These are phyloP conservation scores for Paramecium pentaurelia DNA, from an alignment of 73 alveolate genomes.

Conservation along the genomic window DNA sequence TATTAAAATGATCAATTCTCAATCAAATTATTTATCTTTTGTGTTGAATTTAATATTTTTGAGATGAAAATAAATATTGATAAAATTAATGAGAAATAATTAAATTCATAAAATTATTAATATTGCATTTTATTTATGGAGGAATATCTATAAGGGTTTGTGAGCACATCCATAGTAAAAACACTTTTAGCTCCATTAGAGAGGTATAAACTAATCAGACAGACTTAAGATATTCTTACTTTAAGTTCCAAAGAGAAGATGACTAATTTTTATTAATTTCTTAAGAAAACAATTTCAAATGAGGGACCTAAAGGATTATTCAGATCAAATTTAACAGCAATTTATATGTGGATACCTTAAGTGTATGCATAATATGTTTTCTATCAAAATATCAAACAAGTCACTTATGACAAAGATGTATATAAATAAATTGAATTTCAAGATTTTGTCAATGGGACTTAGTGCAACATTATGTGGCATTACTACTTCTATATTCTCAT, in stretches of 20 bases:
- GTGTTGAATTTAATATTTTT: neutral
- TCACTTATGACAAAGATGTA: neutral
- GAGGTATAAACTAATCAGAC: constrained; percentile 20
- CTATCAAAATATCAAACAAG: constrained; percentile 25
- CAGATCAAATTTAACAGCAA: constrained; percentile 8
- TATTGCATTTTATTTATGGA: neutral
- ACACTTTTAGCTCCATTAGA: constrained; percentile 35
- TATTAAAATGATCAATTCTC: too few relatives aligned
- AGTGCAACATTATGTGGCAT: constrained; percentile 21
- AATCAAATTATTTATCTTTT: too few relatives aligned
- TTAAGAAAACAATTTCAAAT: neutral
- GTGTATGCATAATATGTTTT: neutral
- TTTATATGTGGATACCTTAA: constrained; percentile 33
- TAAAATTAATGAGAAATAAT: neutral
- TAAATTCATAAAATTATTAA: neutral
- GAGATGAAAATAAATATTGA: neutral
- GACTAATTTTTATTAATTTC: neutral
- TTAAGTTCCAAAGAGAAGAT: constrained; percentile 24
- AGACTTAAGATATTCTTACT: constrained; percentile 28
- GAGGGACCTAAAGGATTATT: neutral
- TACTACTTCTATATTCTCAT: neutral
- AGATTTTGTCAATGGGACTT: neutral
- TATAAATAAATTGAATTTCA: neutral
- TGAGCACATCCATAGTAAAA: neutral
- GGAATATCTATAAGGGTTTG: neutral